These are phyloP conservation scores for Huntiella omanensis DNA, from an alignment of 2,329 filamentous ascomycete species.

Conservation along the genomic window DNA sequence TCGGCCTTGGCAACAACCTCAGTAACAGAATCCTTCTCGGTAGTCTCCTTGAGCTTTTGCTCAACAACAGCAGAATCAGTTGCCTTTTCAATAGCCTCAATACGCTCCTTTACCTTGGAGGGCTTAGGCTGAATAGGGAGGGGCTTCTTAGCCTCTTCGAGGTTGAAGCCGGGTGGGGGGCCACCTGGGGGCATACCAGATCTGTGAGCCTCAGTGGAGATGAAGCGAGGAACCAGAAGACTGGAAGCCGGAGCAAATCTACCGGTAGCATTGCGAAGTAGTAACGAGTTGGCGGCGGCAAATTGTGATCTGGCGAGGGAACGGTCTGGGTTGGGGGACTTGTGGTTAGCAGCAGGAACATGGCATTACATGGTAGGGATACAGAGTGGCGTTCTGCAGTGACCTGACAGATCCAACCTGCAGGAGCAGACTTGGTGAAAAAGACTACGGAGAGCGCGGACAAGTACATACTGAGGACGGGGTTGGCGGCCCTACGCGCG, in stretches of 20 bases:
- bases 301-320: constrained; percentile 11
- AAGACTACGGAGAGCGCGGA: neutral
- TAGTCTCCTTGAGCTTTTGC: constrained; percentile 14
- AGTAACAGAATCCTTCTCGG: constrained; percentile 14
- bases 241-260: constrained; percentile 32
- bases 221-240: constrained; percentile 32
- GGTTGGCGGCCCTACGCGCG: constrained; percentile 8
- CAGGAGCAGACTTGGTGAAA: neutral
- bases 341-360: neutral
- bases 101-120: constrained; percentile 8
- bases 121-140: constrained; percentile 29
- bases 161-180: constrained; percentile 78
- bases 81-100: constrained; percentile 19
- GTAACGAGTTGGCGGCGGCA: constrained; percentile 9
- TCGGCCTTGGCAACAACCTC: constrained; percentile 21
- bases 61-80: constrained; percentile 12
- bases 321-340: constrained; percentile 7
- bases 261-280: constrained; percentile 9
- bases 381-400: neutral
- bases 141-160: constrained; percentile 77
- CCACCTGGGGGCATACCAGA: constrained; percentile 32
- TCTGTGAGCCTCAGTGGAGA: constrained; percentile 41
- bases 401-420: neutral
- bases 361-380: neutral
- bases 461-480: constrained; percentile 8